Conservation (phyloP, 1,284 basidiomycete genomes). For the Austropuccinia psidii region DNA sequence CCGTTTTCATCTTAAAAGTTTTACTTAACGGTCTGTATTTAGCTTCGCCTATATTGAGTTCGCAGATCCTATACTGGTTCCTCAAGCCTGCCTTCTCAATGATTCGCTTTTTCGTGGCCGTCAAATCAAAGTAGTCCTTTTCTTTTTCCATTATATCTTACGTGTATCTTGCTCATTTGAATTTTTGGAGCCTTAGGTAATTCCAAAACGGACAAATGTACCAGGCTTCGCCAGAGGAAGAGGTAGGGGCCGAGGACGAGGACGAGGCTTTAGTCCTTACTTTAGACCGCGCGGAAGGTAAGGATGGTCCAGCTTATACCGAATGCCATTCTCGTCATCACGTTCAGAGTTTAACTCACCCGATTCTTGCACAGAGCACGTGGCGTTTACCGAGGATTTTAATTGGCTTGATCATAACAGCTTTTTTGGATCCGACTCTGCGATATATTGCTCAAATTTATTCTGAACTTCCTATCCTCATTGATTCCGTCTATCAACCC, state of each 20-base stretch:
- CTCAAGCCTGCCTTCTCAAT: constrained; percentile 88
- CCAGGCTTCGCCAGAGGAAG: constrained; percentile 60
- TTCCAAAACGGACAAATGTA: constrained; percentile 82
- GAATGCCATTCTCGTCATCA: neutral
- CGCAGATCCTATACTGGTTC: constrained; percentile 83
- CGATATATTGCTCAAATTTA: too few species aligned
- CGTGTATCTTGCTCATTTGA: neutral
- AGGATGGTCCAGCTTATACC: neutral
- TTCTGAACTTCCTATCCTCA: too few species aligned
- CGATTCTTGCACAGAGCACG: constrained; percentile 2
- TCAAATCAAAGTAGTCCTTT: constrained; percentile 68
- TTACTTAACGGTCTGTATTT: constrained; percentile 14
- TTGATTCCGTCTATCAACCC: too few species aligned
- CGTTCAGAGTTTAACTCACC: neutral
- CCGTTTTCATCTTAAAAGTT: neutral
- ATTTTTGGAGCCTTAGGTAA: constrained; percentile 57
- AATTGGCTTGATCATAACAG: too few species aligned
- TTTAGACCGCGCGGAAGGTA: constrained; percentile 34
- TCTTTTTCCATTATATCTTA: constrained; percentile 27
- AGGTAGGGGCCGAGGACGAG: constrained; percentile 46
- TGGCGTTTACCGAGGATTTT: constrained; percentile 35
- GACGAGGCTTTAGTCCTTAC: constrained; percentile 32
- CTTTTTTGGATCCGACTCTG: too few species aligned
- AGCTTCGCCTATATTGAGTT: constrained; percentile 99
- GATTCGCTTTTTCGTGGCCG: constrained; percentile 90